Conservation (phyloP, 331 rosid genomes). For the Cydonia oblonga region DNA sequence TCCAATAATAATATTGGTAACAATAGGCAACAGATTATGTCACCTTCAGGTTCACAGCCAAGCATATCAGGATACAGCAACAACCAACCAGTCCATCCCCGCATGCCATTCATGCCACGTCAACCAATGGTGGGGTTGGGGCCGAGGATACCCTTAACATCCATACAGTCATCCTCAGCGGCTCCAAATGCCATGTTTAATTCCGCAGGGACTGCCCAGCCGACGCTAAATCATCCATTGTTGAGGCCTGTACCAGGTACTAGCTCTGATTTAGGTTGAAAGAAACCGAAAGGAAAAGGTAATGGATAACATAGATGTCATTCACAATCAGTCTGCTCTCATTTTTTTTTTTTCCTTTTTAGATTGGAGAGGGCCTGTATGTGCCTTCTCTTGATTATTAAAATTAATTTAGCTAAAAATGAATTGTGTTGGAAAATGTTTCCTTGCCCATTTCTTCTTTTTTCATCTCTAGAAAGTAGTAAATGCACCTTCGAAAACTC, state of each 20-base stretch:
- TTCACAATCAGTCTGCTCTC: conserved; percentile 16
- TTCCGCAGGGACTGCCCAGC: conserved; percentile 48
- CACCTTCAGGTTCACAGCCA: conserved; percentile 75
- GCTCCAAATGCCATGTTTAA: conserved; percentile 67
- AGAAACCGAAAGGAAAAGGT: conserved; percentile 22
- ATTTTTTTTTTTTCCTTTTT: neutral
- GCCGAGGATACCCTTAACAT: conserved; percentile 71
- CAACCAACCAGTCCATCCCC: conserved; percentile 73
- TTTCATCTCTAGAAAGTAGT: neutral
- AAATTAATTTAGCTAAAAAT: conserved; percentile 18
- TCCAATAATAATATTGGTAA: conserved; percentile 48
- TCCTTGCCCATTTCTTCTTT: neutral
- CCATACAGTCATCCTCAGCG: conserved; percentile 66
- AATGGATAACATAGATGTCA: conserved; percentile 18
- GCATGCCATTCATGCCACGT: conserved; percentile 63
- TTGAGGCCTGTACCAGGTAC: conserved; percentile 84
- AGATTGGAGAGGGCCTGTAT: conserved; percentile 39
- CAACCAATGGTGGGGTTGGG: conserved; percentile 83
- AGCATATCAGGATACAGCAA: conserved; percentile 62
- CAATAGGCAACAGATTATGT: conserved; percentile 62
- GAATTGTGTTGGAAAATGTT: conserved; percentile 4
- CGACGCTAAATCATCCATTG: conserved; percentile 61
- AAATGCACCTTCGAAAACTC: neutral
- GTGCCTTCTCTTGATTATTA: conserved; percentile 38
- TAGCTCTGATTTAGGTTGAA: conserved; percentile 78